These are phyloP conservation scores for Penicillium silybi DNA, from an alignment of 495 filamentous ascomycete genomes.

Conservation along the genomic window DNA sequence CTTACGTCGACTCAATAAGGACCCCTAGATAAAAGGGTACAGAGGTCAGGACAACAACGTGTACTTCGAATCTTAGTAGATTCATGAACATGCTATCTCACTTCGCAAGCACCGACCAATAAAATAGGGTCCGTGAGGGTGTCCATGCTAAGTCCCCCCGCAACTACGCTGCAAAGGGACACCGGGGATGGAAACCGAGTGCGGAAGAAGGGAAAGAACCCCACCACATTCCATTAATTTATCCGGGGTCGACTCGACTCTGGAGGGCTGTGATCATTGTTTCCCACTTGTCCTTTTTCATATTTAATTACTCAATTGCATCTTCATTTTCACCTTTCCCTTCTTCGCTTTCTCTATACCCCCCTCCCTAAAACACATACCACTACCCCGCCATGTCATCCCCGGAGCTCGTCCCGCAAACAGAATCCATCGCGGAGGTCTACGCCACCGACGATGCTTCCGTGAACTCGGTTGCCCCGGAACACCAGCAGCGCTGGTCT, in stretches of 20 bases:
- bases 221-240: slow-evolving; percentile 11
- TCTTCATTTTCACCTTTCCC: background rate
- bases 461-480: slow-evolving; percentile 29
- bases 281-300: slow-evolving; percentile 2
- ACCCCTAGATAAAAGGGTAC: too few species aligned
- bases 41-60: background rate
- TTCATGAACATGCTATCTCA: background rate
- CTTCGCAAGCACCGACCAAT: background rate
- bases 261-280: slow-evolving; percentile 7
- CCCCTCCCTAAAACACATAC: background rate
- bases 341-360: background rate
- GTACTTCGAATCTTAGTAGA: background rate
- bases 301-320: slow-evolving; percentile 1
- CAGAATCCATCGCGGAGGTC: slow-evolving; percentile 46
- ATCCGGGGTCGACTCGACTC: slow-evolving; percentile 6
- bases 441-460: slow-evolving; percentile 47
- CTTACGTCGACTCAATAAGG: too few species aligned
- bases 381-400: slow-evolving; percentile 38
- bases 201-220: slow-evolving; percentile 1
- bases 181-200: slow-evolving; percentile 11
- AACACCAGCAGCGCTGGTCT: slow-evolving; percentile 61
- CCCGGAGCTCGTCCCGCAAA: slow-evolving; percentile 47
- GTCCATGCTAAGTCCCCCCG: slow-evolving; percentile 7
- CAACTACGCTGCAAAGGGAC: slow-evolving; percentile 15
- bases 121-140: background rate